Evolutionary conservation across 352 stramenopile genomes (phyloP).

Genomic region (Globisporangium irregulare): DNA sequence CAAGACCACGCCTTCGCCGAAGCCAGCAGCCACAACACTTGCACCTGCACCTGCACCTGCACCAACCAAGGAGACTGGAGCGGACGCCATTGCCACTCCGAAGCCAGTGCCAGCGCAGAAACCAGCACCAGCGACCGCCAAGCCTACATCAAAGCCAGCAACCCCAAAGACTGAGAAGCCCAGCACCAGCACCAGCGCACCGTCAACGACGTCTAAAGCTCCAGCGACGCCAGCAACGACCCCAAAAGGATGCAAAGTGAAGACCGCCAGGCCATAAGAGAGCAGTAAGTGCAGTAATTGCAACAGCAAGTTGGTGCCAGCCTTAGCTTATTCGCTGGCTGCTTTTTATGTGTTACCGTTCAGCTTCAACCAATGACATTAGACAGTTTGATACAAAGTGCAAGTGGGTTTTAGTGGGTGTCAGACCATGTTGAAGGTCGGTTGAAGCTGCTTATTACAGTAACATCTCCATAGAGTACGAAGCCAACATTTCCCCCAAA

Average conservation of each 20-base stretch:
- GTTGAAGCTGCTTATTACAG: neutral
- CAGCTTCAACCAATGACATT: too few species aligned
- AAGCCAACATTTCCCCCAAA: neutral
- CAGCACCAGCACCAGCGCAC: neutral
- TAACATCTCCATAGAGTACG: neutral
- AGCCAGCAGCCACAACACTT: neutral
- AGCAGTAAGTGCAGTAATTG: neutral
- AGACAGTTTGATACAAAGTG: too few species aligned
- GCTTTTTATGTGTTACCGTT: neutral
- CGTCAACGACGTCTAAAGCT: neutral
- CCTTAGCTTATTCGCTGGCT: neutral
- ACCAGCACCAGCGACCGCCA: neutral
- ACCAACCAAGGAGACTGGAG: neutral
- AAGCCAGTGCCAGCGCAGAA: neutral
- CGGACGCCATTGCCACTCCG: neutral
- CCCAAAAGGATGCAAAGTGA: constrained; percentile 2
- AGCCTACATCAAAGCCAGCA: neutral
- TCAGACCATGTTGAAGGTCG: neutral
- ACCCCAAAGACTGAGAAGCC: constrained; percentile 3
- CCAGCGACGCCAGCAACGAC: neutral
- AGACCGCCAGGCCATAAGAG: neutral
- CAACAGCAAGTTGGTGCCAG: neutral
- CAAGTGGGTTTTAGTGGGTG: neutral
- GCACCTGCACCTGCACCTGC: neutral
- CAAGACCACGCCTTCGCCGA: neutral